Percentiles rank a stretch among this genome's conserved stretches.
phyloP scores from a whole-genome alignment of 1,284 basidiomycete species.

The Rhodotorula glutinis region DNA sequence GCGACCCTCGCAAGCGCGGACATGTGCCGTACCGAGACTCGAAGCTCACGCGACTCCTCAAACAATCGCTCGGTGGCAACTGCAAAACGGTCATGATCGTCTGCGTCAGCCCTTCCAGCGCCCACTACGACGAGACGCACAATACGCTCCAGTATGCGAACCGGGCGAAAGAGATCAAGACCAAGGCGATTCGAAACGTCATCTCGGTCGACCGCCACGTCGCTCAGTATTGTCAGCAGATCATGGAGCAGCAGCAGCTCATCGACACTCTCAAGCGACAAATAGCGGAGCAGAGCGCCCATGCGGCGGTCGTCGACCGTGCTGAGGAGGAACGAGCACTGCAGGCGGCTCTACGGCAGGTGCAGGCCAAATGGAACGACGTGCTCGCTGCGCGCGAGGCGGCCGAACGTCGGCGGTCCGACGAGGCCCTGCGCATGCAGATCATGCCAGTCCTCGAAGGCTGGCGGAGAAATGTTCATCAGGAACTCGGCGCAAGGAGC shows the following conservation, averaged over 20 bases:
- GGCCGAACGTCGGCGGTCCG: constrained; percentile 14
- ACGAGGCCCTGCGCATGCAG: constrained; percentile 10
- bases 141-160: constrained; percentile 95
- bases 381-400: constrained; percentile 11
- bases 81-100: constrained; percentile 93
- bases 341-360: constrained; percentile 15
- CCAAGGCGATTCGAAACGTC: constrained; percentile 82
- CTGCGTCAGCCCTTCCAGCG: constrained; percentile 87
- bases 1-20: constrained; percentile 72
- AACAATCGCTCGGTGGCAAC: constrained; percentile 94
- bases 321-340: constrained; percentile 31
- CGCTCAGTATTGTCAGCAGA: constrained; percentile 64
- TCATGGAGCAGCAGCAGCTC: constrained; percentile 44
- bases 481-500: background rate
- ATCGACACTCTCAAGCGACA: constrained; percentile 39
- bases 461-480: constrained; percentile 15
- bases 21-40: constrained; percentile 95
- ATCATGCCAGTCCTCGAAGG: constrained; percentile 14
- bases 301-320: constrained; percentile 18
- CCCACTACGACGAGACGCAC: constrained; percentile 94
- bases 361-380: constrained; percentile 30
- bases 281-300: constrained; percentile 22
- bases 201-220: constrained; percentile 90
- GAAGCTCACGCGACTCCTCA: constrained; percentile 90
- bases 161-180: constrained; percentile 94